Evolutionary conservation across 768 basidiomycete species (phyloP), one percentile per base, ranked within the genome.

Genomic region (Clathrus columnatus): DNA sequence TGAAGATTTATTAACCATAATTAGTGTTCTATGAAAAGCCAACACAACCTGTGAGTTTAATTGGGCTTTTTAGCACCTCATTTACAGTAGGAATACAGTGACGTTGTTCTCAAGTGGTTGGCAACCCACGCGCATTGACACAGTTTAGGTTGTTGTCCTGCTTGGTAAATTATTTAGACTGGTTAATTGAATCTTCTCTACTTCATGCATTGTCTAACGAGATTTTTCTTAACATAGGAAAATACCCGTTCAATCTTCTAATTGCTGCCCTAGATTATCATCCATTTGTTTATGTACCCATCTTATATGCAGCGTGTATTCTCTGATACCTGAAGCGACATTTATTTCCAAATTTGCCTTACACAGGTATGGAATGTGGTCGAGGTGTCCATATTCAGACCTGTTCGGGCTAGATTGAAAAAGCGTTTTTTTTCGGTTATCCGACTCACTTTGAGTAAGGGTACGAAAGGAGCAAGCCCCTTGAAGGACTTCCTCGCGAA

Each of bases 11-110:
- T 48, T 28, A 14, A 47, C 7, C 30, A 23, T 11, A 7, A 11
- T 0, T 62, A 96, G 93, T 95, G 92, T 67, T 96, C 91, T 2
- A 94, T 95, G 86, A 94, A 93, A 70, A 93, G 84, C 64, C 87
- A 90, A 68, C 91, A 96, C 68, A 96, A 96, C 66, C 72, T 96
- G 85, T 88, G 61, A 54, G 87, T 67, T 5, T 27, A 32, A 29
- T 29, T 24, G 24, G 18, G 1, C 11, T 16, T 8, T 17, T 17
- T 21, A 20, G n/a, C 5, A n/a, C 10, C 32, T 45, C 47, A 26
- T 49, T 61, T 6, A 63, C 27, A 17, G 53, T 56, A 26, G n/a
- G 5, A 47, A n/a, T 41, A 48, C 43, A 87, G 85, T 57, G 91
- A 93, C 65, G 91, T 94, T 58, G 84, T 94, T 6, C 68, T 95